These are phyloP conservation scores for Paramecium sexaurelia DNA, from an alignment of 73 alveolate species.

Conservation along the genomic window DNA sequence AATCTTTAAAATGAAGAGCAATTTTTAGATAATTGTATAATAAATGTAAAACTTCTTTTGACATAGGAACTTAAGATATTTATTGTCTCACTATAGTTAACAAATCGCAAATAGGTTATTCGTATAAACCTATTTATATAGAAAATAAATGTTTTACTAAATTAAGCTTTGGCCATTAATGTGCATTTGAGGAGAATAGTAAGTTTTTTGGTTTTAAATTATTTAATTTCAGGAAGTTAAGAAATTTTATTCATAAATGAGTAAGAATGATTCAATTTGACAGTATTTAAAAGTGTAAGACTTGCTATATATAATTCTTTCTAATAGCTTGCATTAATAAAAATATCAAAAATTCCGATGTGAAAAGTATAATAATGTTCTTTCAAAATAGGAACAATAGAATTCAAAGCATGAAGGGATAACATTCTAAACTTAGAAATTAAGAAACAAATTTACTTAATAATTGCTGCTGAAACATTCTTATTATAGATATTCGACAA, in stretches of 20 bases:
- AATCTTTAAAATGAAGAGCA: not conserved
- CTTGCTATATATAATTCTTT: slow-evolving; percentile 38
- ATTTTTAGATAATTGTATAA: not conserved
- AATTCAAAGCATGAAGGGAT: slow-evolving; percentile 14
- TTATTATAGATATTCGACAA: not conserved
- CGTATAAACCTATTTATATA: not conserved
- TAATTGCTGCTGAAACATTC: slow-evolving; percentile 12
- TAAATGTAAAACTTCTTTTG: not conserved
- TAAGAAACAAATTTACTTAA: not conserved
- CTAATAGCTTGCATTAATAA: not conserved
- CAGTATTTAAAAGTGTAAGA: not conserved
- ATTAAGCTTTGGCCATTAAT: not conserved
- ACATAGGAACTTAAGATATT: not conserved
- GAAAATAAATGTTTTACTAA: not conserved
- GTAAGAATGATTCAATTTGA: not conserved
- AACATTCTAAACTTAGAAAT: slow-evolving; percentile 16
- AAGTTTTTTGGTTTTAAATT: not conserved
- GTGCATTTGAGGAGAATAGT: not conserved
- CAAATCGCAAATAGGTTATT: not conserved
- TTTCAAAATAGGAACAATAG: not conserved
- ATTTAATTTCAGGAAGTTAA: not conserved
- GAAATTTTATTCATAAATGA: slow-evolving; percentile 29
- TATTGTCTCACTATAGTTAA: not conserved
- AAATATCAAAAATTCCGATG: not conserved
- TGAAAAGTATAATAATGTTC: not conserved